Percentiles rank a stretch among this genome's conserved stretches.
Evolutionary conservation across 495 filamentous ascomycete species (phyloP).

Genomic region (Aspergillus avenaceus): DNA sequence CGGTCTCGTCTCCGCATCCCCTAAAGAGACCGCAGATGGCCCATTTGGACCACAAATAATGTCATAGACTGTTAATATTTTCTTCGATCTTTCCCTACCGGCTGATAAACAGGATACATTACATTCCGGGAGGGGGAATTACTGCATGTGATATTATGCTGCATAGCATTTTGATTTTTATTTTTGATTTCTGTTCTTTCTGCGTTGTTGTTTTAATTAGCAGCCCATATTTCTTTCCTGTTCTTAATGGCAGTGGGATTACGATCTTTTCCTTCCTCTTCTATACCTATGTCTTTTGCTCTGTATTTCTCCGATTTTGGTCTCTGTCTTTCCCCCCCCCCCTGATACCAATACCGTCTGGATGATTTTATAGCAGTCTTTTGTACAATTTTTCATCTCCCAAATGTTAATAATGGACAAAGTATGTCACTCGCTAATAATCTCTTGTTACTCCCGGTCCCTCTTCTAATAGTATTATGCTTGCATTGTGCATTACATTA

Average conservation of each 20-base stretch:
- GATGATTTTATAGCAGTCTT: conserved; percentile 1
- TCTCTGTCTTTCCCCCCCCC: background rate
- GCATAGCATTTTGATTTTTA: conserved; percentile 1
- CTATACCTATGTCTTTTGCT: background rate
- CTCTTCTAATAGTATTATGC: background rate
- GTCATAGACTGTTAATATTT: conserved; percentile 17
- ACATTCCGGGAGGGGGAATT: background rate
- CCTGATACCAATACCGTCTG: conserved; percentile 13
- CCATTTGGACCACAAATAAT: conserved; percentile 38
- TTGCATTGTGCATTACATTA: background rate
- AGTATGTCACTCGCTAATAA: background rate
- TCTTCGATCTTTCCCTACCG: conserved; percentile 11
- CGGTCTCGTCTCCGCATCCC: conserved; percentile 36
- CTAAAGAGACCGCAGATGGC: conserved; percentile 25
- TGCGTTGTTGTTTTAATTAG: background rate
- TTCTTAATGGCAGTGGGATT: conserved; percentile 12
- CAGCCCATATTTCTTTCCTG: conserved; percentile 1
- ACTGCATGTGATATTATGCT: conserved; percentile 15
- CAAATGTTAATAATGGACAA: background rate
- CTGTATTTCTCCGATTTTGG: background rate
- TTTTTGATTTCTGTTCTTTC: conserved; percentile 4
- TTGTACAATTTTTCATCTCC: background rate
- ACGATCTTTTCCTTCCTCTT: conserved; percentile 5
- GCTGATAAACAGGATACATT: conserved; percentile 8
- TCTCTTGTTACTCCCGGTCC: background rate